Percentiles rank a stretch among this genome's conserved stretches.
phyloP scores from a whole-genome alignment of 345 rosid genomes.

The Sisymbrium irio region DNA sequence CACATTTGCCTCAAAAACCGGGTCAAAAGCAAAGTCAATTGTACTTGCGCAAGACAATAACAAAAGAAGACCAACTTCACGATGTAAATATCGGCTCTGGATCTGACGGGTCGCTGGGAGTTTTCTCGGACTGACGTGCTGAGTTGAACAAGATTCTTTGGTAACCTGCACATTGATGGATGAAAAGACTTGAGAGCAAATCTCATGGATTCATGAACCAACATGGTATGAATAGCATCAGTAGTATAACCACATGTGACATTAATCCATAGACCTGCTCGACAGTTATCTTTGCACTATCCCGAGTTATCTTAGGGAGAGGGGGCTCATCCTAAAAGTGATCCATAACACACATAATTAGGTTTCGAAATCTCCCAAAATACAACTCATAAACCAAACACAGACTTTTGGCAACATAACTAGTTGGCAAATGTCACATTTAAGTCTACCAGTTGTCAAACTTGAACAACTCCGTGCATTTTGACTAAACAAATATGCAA shows the following conservation, averaged over 20 bases:
- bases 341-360: slow-evolving; percentile 13
- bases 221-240: not conserved
- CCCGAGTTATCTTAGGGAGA: slow-evolving; percentile 95
- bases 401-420: slow-evolving; percentile 2
- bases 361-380: not conserved
- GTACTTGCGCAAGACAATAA: not conserved
- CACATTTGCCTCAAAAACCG: slow-evolving; percentile 25
- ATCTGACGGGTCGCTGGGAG: slow-evolving; percentile 50
- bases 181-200: not conserved
- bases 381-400: not conserved
- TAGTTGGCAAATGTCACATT: not conserved
- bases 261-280: slow-evolving; percentile 98
- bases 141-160: slow-evolving; percentile 95
- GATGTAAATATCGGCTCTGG: slow-evolving; percentile 97
- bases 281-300: slow-evolving; percentile 92
- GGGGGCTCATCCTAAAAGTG: slow-evolving; percentile 88
- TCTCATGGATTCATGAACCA: slow-evolving; percentile 1
- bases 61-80: slow-evolving; percentile 38
- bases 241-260: slow-evolving; percentile 71
- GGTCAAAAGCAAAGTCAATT: slow-evolving; percentile 20
- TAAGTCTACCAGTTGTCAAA: no score
- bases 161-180: slow-evolving; percentile 55
- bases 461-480: not conserved
- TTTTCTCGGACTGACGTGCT: slow-evolving; percentile 55
- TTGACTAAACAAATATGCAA: no score